A percentile compares a stretch with the other conserved stretches of the same genome.
These are phyloP conservation scores for Plasmopara viticola DNA, from an alignment of 352 stramenopile species.

Conservation along the genomic window DNA sequence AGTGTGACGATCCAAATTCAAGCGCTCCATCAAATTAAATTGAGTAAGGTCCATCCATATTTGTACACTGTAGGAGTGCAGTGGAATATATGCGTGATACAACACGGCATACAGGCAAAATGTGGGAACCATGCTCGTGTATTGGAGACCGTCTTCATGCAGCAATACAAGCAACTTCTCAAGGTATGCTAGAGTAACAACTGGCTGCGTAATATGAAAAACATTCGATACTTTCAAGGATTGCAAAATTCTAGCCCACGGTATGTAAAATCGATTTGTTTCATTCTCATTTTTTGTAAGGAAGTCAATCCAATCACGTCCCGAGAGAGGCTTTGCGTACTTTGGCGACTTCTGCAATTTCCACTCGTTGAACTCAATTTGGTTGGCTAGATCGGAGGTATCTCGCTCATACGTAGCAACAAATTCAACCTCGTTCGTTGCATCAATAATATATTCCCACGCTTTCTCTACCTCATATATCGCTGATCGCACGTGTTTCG, in stretches of 20 bases:
- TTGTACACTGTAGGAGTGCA: constrained; percentile 26
- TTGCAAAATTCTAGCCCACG: constrained; percentile 35
- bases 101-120: constrained; percentile 53
- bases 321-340: constrained; percentile 17
- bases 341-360: constrained; percentile 29
- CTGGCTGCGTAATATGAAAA: constrained; percentile 38
- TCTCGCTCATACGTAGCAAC: constrained; percentile 29
- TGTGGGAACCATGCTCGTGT: constrained; percentile 30
- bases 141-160: constrained; percentile 17
- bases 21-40: constrained; percentile 39
- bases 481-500: constrained; percentile 25
- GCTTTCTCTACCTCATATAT: constrained; percentile 37
- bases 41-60: constrained; percentile 54
- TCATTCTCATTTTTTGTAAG: constrained; percentile 34
- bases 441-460: constrained; percentile 45
- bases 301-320: constrained; percentile 42
- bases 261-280: constrained; percentile 43
- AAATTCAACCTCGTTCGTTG: constrained; percentile 39
- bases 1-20: constrained; percentile 34
- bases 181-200: constrained; percentile 41
- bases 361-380: constrained; percentile 56
- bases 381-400: constrained; percentile 4
- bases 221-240: background rate
- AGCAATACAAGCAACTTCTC: constrained; percentile 42
- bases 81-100: constrained; percentile 32